Evolutionary conservation across 129 eudicot genomes (phyloP).

Genomic region (Kitagawia praeruptora): DNA sequence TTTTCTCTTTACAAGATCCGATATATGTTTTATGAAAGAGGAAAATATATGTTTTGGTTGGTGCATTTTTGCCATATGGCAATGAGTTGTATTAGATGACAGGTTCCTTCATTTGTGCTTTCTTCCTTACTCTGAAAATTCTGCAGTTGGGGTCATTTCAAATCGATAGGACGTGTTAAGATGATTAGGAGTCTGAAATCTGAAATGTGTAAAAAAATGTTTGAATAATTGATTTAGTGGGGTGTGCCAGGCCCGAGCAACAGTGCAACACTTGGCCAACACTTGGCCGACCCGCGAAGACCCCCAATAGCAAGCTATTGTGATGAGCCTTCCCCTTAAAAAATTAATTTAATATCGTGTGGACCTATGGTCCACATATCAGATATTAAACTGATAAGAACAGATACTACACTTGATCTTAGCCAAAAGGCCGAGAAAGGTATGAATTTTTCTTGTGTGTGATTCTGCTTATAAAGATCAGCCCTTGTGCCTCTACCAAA

Average conservation of each 20-base stretch:
- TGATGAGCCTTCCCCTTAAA: background rate
- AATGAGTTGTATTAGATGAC: no score
- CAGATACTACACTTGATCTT: slow-evolving; percentile 77
- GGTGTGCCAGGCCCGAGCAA: background rate
- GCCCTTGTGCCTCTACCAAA: no score
- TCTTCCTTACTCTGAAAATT: no score
- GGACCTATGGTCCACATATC: slow-evolving; percentile 13
- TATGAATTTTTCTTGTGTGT: slow-evolving; percentile 6
- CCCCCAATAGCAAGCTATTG: slow-evolving; percentile 6
- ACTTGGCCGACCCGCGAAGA: background rate
- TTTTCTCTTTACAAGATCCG: no score
- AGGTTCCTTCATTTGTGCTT: no score
- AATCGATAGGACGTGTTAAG: no score
- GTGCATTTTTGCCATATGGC: no score
- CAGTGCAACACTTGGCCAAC: background rate
- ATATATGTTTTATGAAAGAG: no score
- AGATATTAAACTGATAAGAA: slow-evolving; percentile 41
- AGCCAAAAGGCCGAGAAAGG: slow-evolving; percentile 85
- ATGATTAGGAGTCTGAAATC: background rate
- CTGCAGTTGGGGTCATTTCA: no score
- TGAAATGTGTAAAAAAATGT: no score
- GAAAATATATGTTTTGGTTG: no score
- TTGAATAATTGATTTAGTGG: background rate
- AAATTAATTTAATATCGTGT: slow-evolving; percentile 19
- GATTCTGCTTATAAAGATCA: no score